A percentile compares a stretch with the other conserved stretches of the same genome.
Evolutionary conservation across 2,329 filamentous ascomycete genomes (phyloP).

Genomic region (Chrysoporthe austroafricana): DNA sequence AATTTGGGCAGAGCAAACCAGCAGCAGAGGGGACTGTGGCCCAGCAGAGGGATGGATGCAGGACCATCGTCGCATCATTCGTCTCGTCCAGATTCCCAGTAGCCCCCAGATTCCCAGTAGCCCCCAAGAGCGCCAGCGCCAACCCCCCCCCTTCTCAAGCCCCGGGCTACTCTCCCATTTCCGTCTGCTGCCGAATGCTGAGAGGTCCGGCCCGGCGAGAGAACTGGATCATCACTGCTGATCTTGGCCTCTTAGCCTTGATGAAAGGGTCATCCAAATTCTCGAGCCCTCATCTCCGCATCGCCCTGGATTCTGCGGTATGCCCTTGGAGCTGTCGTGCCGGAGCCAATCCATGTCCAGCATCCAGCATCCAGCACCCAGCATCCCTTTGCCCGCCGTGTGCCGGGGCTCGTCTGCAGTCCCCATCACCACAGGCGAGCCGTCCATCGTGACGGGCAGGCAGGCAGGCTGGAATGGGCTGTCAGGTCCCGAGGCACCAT

Average conservation of each 20-base stretch:
- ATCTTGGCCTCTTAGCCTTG: conserved; percentile 4
- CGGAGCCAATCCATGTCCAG: background rate
- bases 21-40: conserved; percentile 20
- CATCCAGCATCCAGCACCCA: background rate
- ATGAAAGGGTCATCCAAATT: background rate
- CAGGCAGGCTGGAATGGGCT: background rate
- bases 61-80: conserved; percentile 13
- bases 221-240: conserved; percentile 3
- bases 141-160: background rate
- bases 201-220: background rate
- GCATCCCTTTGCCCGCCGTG: background rate
- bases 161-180: background rate
- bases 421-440: background rate
- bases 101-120: background rate
- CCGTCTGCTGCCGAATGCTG: background rate
- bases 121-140: background rate
- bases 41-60: conserved; percentile 12
- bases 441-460: no score
- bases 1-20: conserved; percentile 11
- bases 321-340: background rate
- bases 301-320: background rate
- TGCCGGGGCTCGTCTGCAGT: background rate
- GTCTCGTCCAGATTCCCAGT: conserved; percentile 4
- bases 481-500: background rate
- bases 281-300: background rate